Evolutionary conservation across 257 asterid species (phyloP), one percentile per base, ranked within the genome.

Genomic region (Striga asiatica): DNA sequence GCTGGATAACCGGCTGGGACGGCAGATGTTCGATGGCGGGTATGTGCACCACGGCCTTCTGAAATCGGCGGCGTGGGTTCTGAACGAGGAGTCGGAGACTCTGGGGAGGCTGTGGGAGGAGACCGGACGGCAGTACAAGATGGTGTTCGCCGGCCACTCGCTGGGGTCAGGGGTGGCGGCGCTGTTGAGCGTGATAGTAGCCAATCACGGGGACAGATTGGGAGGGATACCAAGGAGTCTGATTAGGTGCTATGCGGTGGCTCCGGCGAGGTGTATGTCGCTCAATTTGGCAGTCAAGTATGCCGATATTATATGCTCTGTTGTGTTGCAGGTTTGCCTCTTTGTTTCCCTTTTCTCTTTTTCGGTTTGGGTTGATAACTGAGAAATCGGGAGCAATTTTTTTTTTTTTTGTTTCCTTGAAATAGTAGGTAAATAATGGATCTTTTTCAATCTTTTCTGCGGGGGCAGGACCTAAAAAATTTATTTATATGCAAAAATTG

Each of bases 21-120:
- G 56, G 83, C 98, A 91, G 78, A 91, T 78, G 95, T 88, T 87
- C 49, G 95, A 88, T 67, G 95, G 98, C 17, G 98, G 98, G 0
- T 92, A 75, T 61, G 98, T 92, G 47, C 98, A 92, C 60, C 77
- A 80, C 25, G 98, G 98, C 24, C 60, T 87, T 71, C 54, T 92
- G 81, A 87, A 82, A 51, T 85, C 98, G 0, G 98, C 98, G 20
- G 54, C 67, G 25, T 92, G 96, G 96, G 58, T 92, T 60, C 47
- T 92, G 81, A 74, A 80, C 17, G 60, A 62, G 2, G 98, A 87
- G 38, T 74, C 95, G 29, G 97, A 79, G 61, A 73, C 74, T 16
- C 46, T 92, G 75, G 74, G 47, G 61, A 67, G 62, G 49, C 43
- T 79, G 64, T 91, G 98, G 98, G 75, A 73, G 65, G 94, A 91